These are phyloP conservation scores for Chlamydomonas sphaeroides DNA, from an alignment of 139 green algal genomes.

Conservation along the genomic window DNA sequence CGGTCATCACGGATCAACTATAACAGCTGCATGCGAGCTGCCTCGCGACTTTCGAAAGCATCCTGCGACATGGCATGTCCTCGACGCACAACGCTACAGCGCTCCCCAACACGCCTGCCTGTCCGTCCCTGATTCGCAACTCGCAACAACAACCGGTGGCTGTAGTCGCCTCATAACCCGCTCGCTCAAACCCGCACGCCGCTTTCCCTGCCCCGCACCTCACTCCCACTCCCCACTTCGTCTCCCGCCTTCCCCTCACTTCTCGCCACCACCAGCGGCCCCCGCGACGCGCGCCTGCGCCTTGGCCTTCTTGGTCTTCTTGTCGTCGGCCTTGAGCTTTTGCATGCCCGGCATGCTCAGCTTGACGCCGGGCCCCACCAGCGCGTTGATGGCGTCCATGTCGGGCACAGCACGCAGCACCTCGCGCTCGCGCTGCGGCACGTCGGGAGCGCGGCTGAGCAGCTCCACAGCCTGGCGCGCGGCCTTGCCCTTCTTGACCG, in stretches of 20 bases:
- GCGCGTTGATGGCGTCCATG: constrained; percentile 81
- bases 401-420: constrained; percentile 84
- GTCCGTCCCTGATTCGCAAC: no score
- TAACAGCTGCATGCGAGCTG: no score
- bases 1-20: no score
- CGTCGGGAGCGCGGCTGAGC: constrained; percentile 62
- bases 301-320: constrained; percentile 65
- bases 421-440: constrained; percentile 55
- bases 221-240: not conserved
- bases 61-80: no score
- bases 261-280: not conserved
- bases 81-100: no score
- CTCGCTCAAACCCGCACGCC: no score
- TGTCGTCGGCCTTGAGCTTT: constrained; percentile 86
- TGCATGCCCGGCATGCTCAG: constrained; percentile 85
- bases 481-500: constrained; percentile 93
- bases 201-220: no score
- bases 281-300: constrained; percentile 20
- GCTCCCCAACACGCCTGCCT: no score
- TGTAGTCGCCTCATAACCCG: no score
- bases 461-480: constrained; percentile 81
- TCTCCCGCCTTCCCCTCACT: not conserved
- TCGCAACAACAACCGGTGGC: no score
- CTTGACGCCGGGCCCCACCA: constrained; percentile 82
- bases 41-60: no score